phyloP scores from a whole-genome alignment of 768 basidiomycete species.

The Rhizopogon roseolus region DNA sequence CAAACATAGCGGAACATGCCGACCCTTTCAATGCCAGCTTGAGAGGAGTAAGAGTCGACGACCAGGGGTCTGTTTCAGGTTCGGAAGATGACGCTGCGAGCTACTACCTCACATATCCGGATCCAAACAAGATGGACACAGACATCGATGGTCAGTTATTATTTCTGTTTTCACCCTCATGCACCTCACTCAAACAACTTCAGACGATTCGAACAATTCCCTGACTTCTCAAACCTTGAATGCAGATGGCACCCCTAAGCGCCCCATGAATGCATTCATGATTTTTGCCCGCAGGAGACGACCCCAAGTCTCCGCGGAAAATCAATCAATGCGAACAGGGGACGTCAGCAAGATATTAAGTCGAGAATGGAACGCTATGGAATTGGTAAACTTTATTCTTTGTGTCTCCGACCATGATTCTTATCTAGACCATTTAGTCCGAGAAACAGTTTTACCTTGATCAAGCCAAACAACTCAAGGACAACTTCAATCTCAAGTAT shows the following conservation, averaged over 20 bases:
- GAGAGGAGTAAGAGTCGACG: constrained; percentile 32
- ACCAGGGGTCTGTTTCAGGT: constrained; percentile 47
- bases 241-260: constrained; percentile 82
- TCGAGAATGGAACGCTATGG: constrained; percentile 84
- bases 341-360: constrained; percentile 87
- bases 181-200: constrained; percentile 8
- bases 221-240: constrained; percentile 79
- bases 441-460: constrained; percentile 88
- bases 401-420: constrained; percentile 1
- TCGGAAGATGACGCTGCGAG: constrained; percentile 50
- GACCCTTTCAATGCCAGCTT: constrained; percentile 19
- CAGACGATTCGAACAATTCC: constrained; percentile 38
- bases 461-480: constrained; percentile 81
- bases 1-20: constrained; percentile 21
- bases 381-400: constrained; percentile 43
- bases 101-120: constrained; percentile 25
- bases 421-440: constrained; percentile 33
- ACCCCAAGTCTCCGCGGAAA: constrained; percentile 81
- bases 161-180: constrained; percentile 7
- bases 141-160: constrained; percentile 41
- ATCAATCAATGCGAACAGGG: constrained; percentile 86
- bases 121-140: constrained; percentile 36
- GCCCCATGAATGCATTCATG: constrained; percentile 95
- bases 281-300: constrained; percentile 81
- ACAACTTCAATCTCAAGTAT: constrained; percentile 79